Base-by-base conservation (phyloP, 208 protist species). In the Tritrichomonas musculus region DNA sequence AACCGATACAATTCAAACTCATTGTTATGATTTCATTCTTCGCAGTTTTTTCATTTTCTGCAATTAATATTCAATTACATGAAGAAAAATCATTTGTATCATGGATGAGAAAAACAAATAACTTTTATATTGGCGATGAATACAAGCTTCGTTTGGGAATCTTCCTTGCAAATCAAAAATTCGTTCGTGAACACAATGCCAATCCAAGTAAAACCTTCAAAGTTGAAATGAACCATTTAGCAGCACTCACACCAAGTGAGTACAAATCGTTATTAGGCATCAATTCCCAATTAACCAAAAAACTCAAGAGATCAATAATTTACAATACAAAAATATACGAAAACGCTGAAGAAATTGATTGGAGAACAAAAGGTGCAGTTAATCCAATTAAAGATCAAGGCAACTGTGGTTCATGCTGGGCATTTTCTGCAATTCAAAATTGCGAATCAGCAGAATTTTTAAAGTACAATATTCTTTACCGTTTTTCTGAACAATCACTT, bases 341-440 rank as follows among this genome's bases (percentile, higher is more conserved):
- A 13, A 44, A 4, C 0, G 93, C 94, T 55, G 13, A 36, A 22
- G 8, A 36, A 14, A 66, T 82, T 50, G 73, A 82, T 53, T 82
- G 41, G n/a, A 9, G 73, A 50, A 41, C 47, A n/a, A 33, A 53
- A 8, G 41, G 41, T 11, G 41, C 50, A 4, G 41, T 82, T 82
- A 82, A 82, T 53, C 41, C 73, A 53, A 82, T 82, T 50, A 25
- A 36, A 30, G 73, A 82, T 36, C 41, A 50, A 82, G 41, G 41
- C 9, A 92, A 95, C 17, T 82, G 73, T 36, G 73, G 73, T 53
- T 17, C 33, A 30, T 82, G 41, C 33, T 82, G 73, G 73, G 73
- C 73, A 11, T 82, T 82, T 53, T 22, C 41, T 94, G n/a, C n/a
- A n/a, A n/a, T n/a, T n/a, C n/a, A n/a, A n/a, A n/a, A n/a, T n/a